A percentile compares a stretch with the other conserved stretches of the same genome.
Conservation (phyloP, 2,329 filamentous ascomycete genomes). For the Berkeleyomyces rouxiae region DNA sequence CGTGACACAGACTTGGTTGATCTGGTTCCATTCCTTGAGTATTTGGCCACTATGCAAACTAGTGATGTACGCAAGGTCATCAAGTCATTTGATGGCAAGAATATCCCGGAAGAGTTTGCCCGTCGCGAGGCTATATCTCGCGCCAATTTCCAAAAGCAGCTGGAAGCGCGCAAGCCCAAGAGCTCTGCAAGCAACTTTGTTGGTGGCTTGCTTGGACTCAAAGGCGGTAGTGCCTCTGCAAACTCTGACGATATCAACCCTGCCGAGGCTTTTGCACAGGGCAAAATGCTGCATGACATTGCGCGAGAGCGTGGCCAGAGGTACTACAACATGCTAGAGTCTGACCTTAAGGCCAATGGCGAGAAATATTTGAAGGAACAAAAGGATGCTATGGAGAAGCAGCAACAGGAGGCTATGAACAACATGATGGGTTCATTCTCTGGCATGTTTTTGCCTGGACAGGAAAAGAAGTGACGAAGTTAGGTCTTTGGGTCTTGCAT, state of each 20-base stretch:
- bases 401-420: constrained; percentile 78
- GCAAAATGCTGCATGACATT: constrained; percentile 94
- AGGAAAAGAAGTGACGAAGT: not conserved
- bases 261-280: constrained; percentile 65
- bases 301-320: constrained; percentile 81
- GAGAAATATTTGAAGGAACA: constrained; percentile 95
- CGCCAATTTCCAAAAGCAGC: constrained; percentile 65
- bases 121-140: constrained; percentile 73
- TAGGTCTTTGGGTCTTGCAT: not conserved
- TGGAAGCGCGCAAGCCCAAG: constrained; percentile 52
- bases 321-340: constrained; percentile 77
- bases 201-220: constrained; percentile 56
- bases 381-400: constrained; percentile 71
- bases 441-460: constrained; percentile 33
- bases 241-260: constrained; percentile 39
- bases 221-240: constrained; percentile 29
- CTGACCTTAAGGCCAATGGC: constrained; percentile 81
- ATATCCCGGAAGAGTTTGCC: constrained; percentile 82
- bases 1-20: constrained; percentile 75
- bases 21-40: constrained; percentile 92
- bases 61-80: constrained; percentile 73
- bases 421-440: constrained; percentile 72
- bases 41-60: constrained; percentile 85
- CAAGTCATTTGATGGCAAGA: constrained; percentile 73
- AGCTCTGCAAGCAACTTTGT: constrained; percentile 51